These are phyloP conservation scores for Saturnispora zaruensis DNA, from an alignment of 805 yeast species.

Conservation along the genomic window DNA sequence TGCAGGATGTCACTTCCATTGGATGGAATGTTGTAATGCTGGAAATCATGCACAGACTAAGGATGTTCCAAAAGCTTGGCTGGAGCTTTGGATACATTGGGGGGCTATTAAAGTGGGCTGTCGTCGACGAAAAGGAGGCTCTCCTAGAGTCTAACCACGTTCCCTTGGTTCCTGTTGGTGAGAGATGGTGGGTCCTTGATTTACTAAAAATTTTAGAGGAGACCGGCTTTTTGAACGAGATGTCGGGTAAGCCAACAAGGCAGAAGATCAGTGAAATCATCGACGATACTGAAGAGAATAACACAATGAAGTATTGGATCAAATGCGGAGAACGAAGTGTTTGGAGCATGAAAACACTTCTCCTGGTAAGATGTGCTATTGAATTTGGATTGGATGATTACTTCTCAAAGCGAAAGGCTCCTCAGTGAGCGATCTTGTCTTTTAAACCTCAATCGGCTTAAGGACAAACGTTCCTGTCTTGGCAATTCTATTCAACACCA, in stretches of 20 bases:
- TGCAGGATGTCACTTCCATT: constrained; percentile 27
- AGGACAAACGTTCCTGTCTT: no score
- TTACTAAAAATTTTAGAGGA: constrained; percentile 74
- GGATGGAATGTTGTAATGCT: constrained; percentile 51
- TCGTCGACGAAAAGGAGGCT: constrained; percentile 84
- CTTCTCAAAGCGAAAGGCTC: constrained; percentile 19
- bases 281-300: constrained; percentile 35
- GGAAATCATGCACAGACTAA: constrained; percentile 79
- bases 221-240: constrained; percentile 38
- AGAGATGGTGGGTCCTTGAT: constrained; percentile 53
- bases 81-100: constrained; percentile 37
- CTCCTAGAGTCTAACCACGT: constrained; percentile 68
- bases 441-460: no score
- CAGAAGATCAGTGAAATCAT: neutral
- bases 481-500: no score
- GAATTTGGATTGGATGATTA: constrained; percentile 82
- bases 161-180: constrained; percentile 81
- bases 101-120: constrained; percentile 59
- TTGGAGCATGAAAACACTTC: constrained; percentile 81
- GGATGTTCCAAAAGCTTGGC: constrained; percentile 71
- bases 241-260: neutral
- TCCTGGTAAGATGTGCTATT: constrained; percentile 82
- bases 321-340: constrained; percentile 84
- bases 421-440: neutral
- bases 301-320: constrained; percentile 71